Percentiles rank a stretch among this genome's conserved stretches.
Conservation (phyloP, 768 basidiomycete species). For the Auricularia sp. region DNA sequence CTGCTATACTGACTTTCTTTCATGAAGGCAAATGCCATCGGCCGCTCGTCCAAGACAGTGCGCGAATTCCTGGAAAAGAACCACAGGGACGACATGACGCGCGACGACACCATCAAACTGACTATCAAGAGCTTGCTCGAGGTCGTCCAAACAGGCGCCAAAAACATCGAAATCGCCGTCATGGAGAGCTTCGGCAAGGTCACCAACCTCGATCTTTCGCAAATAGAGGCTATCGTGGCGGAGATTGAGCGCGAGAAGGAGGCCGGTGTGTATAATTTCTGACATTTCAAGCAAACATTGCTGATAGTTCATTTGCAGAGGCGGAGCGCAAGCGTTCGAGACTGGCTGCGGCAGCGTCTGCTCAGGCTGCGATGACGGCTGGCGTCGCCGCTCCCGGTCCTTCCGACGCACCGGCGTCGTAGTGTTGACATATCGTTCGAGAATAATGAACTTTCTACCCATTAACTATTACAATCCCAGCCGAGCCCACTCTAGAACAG, state of each 20-base stretch:
- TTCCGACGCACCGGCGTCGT: not conserved
- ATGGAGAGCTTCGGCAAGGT: slow-evolving; percentile 95
- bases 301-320: slow-evolving; percentile 39
- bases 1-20: not conserved
- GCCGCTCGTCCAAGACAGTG: slow-evolving; percentile 95
- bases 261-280: slow-evolving; percentile 46
- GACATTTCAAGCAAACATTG: not conserved
- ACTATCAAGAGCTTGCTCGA: slow-evolving; percentile 93
- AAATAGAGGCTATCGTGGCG: slow-evolving; percentile 86
- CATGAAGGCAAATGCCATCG: slow-evolving; percentile 87
- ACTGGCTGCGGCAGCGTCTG: slow-evolving; percentile 84
- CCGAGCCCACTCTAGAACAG: not conserved
- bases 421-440: not conserved
- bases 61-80: slow-evolving; percentile 98
- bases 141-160: slow-evolving; percentile 99
- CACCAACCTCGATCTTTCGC: slow-evolving; percentile 71
- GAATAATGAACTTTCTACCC: too few relatives aligned
- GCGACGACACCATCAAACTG: slow-evolving; percentile 88
- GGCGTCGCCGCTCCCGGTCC: slow-evolving; percentile 4
- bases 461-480: not conserved
- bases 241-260: slow-evolving; percentile 98
- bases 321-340: slow-evolving; percentile 89
- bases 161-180: slow-evolving; percentile 98
- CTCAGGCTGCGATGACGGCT: slow-evolving; percentile 70
- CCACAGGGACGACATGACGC: slow-evolving; percentile 79